These are phyloP conservation scores for Coemansia furcata DNA, from an alignment of 192 early-diverging fungal species.

Conservation along the genomic window DNA sequence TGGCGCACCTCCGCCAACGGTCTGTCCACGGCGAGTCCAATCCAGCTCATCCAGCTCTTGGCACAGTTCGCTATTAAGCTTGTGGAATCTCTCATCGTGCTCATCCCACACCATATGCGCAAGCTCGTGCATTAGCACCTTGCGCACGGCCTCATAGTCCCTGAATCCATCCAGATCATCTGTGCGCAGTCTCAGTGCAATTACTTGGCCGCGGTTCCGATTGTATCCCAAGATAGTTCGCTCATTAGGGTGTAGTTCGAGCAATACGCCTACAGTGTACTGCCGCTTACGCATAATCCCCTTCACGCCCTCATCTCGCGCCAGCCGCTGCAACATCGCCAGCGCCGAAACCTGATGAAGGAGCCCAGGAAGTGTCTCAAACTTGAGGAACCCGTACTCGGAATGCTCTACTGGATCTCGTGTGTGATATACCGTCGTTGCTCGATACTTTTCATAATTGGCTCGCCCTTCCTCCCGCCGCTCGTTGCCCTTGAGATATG, in stretches of 20 bases:
- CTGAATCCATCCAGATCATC: conserved; percentile 45
- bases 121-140: conserved; percentile 52
- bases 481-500: conserved; percentile 1
- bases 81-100: conserved; percentile 47
- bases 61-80: conserved; percentile 39
- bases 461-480: conserved; percentile 15
- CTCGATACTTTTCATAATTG: conserved; percentile 21
- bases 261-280: conserved; percentile 35
- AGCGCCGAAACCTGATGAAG: conserved; percentile 11
- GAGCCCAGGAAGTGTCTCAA: conserved; percentile 17
- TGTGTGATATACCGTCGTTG: conserved; percentile 9
- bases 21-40: conserved; percentile 41
- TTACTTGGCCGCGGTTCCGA: conserved; percentile 40
- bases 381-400: conserved; percentile 19
- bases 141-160: conserved; percentile 24
- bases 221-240: conserved; percentile 50
- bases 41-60: conserved; percentile 43
- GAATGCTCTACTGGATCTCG: background rate
- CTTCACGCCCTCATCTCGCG: conserved; percentile 35
- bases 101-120: conserved; percentile 53
- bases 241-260: conserved; percentile 42
- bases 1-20: background rate
- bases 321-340: conserved; percentile 25
- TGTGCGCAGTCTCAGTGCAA: conserved; percentile 43
- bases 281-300: conserved; percentile 30